Base-by-base conservation (phyloP, 2,329 filamentous ascomycete species). In the Trichoderma asperellum region DNA sequence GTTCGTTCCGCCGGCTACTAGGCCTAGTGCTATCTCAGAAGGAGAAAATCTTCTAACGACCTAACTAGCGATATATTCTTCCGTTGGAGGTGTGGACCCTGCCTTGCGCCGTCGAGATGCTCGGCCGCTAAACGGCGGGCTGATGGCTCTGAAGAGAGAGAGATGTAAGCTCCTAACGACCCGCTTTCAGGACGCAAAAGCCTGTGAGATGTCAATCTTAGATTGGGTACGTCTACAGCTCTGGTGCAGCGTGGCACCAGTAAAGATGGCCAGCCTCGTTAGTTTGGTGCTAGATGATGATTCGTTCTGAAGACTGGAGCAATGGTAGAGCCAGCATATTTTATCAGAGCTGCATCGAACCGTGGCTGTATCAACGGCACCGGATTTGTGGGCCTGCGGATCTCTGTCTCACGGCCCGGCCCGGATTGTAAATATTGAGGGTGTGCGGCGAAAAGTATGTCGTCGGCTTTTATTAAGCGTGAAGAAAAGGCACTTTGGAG, bases 1-100 rank as follows among this genome's bases (percentile, higher is more conserved):
- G 63, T 59, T 55, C 64, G 63, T 59, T 55, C 64, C 53, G 64
- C 58, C 64, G 59, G 64, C 64, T 67, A 49, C 64, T 67, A 24
- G 24, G 24, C 24, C 24, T 24, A 66, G 63, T 66, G 63, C 40
- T 32, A 67, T 67, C 63, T 49, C 12, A 66, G 53, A 66, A 35
- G 37, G 29, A 59, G 47, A 59, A 34, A 49, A 52, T n/a, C 43
- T 49, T 59, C 55, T 29, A 58, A 35, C 24, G 21, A 32, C 55
- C 32, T 7, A 52, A 55, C 40, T 59, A 67, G 29, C 32, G 64
- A 67, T 52, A 37, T 12, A 59, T 32, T 59, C 47, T 57, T 32
- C 16, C 16, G 64, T 24, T 67, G 55, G 64, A 67, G 64, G 40
- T n/a, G 64, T 67, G 64, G 64, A 59, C 37, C 64, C 47, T 55